Base-by-base conservation (phyloP, 257 asterid species). In the Mentha longifolia region DNA sequence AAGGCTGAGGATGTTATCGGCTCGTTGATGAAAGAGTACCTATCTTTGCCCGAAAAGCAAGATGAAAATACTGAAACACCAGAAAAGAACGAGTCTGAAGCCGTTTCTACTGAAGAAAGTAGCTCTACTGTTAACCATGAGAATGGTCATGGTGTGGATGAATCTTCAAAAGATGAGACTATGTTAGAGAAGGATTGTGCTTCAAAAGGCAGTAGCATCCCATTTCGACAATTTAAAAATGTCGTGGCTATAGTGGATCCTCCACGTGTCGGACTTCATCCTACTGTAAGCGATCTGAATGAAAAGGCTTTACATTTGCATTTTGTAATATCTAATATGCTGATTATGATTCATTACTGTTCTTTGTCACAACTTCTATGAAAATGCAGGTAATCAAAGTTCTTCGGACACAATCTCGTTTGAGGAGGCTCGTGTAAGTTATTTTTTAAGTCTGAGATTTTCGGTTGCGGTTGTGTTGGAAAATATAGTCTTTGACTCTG, bases 251-350 rank as follows among this genome's bases (percentile, higher is more conserved):
- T 92, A 78, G 99, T 92, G 63, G 99, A 95, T 80, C 99, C 99
- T 78, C 99, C 99, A 52, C 98, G 99, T 28, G 96, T 76, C 49
- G 99, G 99, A 50, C 99, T 95, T 82, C 99, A 95, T 83, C 97
- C 98, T 81, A 92, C 98, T 65, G 99, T 95, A 83, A 88, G 96
- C 82, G 71, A 62, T 77, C 9, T 72, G 8, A 35, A 35, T 35
- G 39, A 35, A 35, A 35, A 35, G 5, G 8, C 3, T 7, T 6
- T 6, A 35, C 39, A 35, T 28, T 28, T 22, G 25, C 25, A 22
- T 22, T 22, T 22, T 0, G 25, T 22, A 22, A 22, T 28, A 28
- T 0, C 1, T 22, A 22, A 22, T 28, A 28, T 35, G 39, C 39
- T 35, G 41, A 3, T 10, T 42, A 10, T 13, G 19, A 35, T 5